Base-by-base conservation (phyloP, 805 yeast species). In the Isabelozyma heimii region DNA sequence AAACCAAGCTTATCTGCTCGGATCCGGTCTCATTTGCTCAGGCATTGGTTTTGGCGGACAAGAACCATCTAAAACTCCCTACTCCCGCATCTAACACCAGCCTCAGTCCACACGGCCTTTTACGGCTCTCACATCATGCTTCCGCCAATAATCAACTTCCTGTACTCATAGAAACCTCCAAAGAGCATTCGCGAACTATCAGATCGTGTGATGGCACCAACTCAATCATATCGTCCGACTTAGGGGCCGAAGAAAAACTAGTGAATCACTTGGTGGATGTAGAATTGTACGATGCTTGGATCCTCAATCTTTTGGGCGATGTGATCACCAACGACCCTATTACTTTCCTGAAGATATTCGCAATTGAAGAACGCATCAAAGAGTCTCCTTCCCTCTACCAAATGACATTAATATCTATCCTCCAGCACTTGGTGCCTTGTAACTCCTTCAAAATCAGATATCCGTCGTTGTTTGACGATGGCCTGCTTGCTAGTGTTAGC, bases 11-110 rank as follows among this genome's bases (percentile, higher is more conserved):
- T 14, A 55, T 80, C 1, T 83, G 89, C 1, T 71, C 80, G 0
- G 91, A 85, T 55, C 90, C 90, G 0, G 58, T 76, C 12, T 79
- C 87, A 44, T 61, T 83, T 8, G 69, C 71, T 15, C 67, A 75
- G 10, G 70, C 80, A 43, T 62, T 84, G 20, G 57, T 78, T 0
- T 59, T 84, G 35, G 74, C 82, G 37, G 52, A 67, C 38, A 79
- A 77, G 52, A 76, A 79, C 49, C 51, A 56, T 0, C 58, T 79
- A 39, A 65, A 64, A 38, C 58, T 83, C 27, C 85, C 85, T 26
- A 15, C 43, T 20, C 14, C 14, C 4, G 24, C 16, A 20, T 40
- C n/a, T 0, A 13, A 56, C 37, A 48, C 38, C 12, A 47, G 47
- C 54, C 43, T 47, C 38, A 42, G 14, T n/a, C 8, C 16, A 13